These are phyloP conservation scores for Xylaria telfairii DNA, from an alignment of 495 filamentous ascomycete species.

Conservation along the genomic window DNA sequence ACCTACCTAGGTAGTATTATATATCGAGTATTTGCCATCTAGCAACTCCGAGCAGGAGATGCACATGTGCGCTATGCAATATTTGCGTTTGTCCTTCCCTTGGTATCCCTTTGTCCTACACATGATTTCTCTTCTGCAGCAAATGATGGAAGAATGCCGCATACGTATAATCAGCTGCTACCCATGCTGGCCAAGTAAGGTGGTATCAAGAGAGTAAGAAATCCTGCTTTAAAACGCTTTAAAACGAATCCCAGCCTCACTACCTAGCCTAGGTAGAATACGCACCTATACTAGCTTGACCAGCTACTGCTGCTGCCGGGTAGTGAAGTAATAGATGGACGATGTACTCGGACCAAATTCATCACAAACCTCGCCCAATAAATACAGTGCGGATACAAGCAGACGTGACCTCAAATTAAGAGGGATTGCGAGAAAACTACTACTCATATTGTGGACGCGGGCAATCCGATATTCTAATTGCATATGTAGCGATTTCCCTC, in stretches of 20 bases:
- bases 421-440: neutral
- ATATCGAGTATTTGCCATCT: neutral
- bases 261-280: neutral
- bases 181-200: conserved; percentile 18
- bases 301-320: conserved; percentile 3
- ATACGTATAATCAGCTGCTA: conserved; percentile 5
- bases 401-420: neutral
- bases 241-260: conserved; percentile 22
- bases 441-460: neutral
- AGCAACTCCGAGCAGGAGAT: neutral
- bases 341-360: neutral
- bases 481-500: neutral
- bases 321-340: conserved; percentile 2
- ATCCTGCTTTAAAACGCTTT: conserved; percentile 25
- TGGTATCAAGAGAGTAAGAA: conserved; percentile 24
- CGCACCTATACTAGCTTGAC: conserved; percentile 7
- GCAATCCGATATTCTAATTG: conserved; percentile 1
- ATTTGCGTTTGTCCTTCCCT: conserved; percentile 4
- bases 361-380: neutral
- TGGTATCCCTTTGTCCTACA: neutral
- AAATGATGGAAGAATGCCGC: neutral
- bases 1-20: too few species aligned
- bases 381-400: neutral
- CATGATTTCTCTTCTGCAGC: neutral
- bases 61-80: neutral